Evolutionary conservation across 2,329 filamentous ascomycete species (phyloP), one percentile per base, ranked within the genome.

Genomic region (Tolypocladium inflatum): DNA sequence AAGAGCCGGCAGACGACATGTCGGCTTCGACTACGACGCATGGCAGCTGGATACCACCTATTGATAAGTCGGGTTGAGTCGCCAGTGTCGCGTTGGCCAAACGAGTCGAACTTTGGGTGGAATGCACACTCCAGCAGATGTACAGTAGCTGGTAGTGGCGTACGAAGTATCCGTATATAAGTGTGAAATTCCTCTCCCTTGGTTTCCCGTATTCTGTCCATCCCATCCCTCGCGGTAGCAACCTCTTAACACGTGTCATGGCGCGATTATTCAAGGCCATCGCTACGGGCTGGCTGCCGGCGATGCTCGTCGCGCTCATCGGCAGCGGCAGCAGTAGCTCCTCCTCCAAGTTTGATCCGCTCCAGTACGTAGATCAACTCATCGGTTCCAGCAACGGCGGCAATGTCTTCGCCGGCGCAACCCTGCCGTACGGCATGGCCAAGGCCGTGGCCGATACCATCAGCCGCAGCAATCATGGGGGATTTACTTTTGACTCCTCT

Each of bases 401-500:
- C 48, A 76, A 78, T 62, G 73, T 78, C 35, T 78, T 78, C 57
- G 63, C 74, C 2, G 76, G 76, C 33, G 76, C 75, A 10, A 75
- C 71, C 0, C 58, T 78, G 51, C 76, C 76, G 0, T 78, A 75
- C 50, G 75, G 76, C 57, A 79, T 84, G 75, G 80, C 79, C 55
- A 83, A 83, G 68, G 79, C 80, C 21, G 80, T 81, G 3, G 78
- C 82, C 53, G 82, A 86, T 54, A 63, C 63, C 2, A 61, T 54
- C 55, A 63, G 63, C 58, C 68, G 68, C 23, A 81, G 78, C 61
- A 83, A 81, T 57, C 81, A 84, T 63, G 81, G 81, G 35, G 81
- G 81, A 11, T 85, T 84, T 66, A 77, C 79, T 0, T 74, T 81
- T 7, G 80, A 84, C 56, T 73, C 71, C 50, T 70, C 70, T 21